A percentile compares a stretch with the other conserved stretches of the same genome.
Conservation (phyloP, 2,329 filamentous ascomycete species). For the Colletotrichum liaoningense region DNA sequence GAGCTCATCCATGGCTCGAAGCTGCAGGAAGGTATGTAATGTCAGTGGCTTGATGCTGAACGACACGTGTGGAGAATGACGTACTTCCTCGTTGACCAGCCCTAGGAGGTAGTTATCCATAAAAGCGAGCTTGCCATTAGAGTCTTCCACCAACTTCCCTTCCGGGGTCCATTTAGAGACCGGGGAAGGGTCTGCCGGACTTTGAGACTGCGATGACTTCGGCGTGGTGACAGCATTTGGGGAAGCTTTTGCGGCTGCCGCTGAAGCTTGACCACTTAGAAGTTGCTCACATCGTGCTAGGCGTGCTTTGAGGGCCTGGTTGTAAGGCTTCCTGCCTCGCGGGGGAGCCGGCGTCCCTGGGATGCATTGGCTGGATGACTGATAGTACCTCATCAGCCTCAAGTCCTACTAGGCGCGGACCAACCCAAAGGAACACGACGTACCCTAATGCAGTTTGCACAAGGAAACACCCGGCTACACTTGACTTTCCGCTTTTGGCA, state of each 20-base stretch:
- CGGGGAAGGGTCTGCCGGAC: neutral
- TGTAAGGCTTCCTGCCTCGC: neutral
- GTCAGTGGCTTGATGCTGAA: neutral
- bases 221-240: neutral
- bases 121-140: neutral
- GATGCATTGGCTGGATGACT: neutral
- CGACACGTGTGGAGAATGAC: neutral
- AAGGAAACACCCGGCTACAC: neutral
- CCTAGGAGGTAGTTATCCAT: neutral
- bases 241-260: neutral
- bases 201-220: neutral
- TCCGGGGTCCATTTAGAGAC: neutral
- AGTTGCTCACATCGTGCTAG: neutral
- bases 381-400: neutral
- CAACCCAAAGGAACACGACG: neutral
- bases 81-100: neutral
- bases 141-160: neutral
- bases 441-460: neutral
- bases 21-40: neutral
- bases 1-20: neutral
- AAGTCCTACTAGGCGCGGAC: neutral
- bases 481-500: neutral
- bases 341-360: neutral
- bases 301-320: neutral
- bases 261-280: neutral